A percentile compares a stretch with the other conserved stretches of the same genome.
These are phyloP conservation scores for Xylariales sp. DNA, from an alignment of 2,329 filamentous ascomycete genomes.

Conservation along the genomic window DNA sequence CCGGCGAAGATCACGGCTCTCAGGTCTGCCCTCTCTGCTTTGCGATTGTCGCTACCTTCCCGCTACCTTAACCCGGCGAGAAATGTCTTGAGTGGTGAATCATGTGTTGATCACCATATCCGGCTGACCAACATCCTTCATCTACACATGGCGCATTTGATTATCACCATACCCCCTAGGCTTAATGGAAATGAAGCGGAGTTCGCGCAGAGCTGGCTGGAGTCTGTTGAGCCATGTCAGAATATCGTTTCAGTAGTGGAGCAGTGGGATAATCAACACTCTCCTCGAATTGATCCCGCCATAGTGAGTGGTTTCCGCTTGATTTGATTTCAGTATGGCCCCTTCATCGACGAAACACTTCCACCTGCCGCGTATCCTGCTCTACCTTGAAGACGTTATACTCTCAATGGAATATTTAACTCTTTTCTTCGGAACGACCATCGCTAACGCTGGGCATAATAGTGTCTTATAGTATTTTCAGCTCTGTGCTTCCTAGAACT, in stretches of 20 bases:
- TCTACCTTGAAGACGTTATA: not conserved
- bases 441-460: not conserved
- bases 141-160: conserved; percentile 43
- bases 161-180: conserved; percentile 38
- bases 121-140: conserved; percentile 46
- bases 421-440: not conserved
- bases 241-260: conserved; percentile 47
- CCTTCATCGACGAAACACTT: not conserved
- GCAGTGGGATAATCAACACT: conserved; percentile 51
- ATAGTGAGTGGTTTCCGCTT: conserved; percentile 37
- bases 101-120: conserved; percentile 44
- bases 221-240: conserved; percentile 48
- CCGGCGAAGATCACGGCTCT: conserved; percentile 33
- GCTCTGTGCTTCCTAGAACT: conserved; percentile 49
- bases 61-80: conserved; percentile 49
- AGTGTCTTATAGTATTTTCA: conserved; percentile 48
- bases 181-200: conserved; percentile 31
- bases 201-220: conserved; percentile 48
- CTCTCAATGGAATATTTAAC: not conserved
- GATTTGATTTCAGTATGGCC: not conserved
- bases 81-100: conserved; percentile 48
- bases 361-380: not conserved
- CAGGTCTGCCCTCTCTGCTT: conserved; percentile 40
- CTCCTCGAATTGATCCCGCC: conserved; percentile 50
- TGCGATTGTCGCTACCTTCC: conserved; percentile 48